Conservation (phyloP, 169 alveolate species). For the Plasmodium inui region DNA sequence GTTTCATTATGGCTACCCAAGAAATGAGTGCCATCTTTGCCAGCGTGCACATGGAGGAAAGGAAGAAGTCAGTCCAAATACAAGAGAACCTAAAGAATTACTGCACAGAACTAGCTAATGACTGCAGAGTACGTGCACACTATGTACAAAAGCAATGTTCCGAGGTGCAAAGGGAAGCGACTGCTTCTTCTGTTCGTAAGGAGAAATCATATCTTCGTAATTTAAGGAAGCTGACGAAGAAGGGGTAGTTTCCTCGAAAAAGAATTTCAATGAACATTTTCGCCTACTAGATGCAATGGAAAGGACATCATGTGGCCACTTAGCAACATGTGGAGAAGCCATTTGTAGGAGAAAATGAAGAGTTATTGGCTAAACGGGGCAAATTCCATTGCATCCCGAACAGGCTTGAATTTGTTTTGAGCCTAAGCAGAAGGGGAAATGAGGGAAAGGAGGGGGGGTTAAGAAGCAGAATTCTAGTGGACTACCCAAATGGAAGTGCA, state of each 20-base stretch:
- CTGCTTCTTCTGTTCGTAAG: not conserved
- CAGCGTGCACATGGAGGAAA: not conserved
- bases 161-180: not conserved
- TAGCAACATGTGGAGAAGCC: not conserved
- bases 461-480: too few relatives aligned
- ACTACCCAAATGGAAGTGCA: not conserved
- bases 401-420: not conserved
- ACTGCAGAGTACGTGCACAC: not conserved
- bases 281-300: not conserved
- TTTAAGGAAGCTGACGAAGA: not conserved
- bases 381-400: not conserved
- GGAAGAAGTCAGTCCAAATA: not conserved
- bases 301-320: not conserved
- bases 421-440: not conserved
- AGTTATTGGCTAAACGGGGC: not conserved
- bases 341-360: not conserved
- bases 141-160: not conserved
- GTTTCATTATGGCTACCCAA: not conserved
- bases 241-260: not conserved
- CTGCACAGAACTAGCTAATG: not conserved
- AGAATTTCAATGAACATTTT: not conserved
- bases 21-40: not conserved
- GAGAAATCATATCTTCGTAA: not conserved
- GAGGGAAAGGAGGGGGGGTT: not conserved
- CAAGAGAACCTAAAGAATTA: not conserved